Evolutionary conservation across 768 basidiomycete species (phyloP).

Genomic region (Rhodosporidiobolus sp.): DNA sequence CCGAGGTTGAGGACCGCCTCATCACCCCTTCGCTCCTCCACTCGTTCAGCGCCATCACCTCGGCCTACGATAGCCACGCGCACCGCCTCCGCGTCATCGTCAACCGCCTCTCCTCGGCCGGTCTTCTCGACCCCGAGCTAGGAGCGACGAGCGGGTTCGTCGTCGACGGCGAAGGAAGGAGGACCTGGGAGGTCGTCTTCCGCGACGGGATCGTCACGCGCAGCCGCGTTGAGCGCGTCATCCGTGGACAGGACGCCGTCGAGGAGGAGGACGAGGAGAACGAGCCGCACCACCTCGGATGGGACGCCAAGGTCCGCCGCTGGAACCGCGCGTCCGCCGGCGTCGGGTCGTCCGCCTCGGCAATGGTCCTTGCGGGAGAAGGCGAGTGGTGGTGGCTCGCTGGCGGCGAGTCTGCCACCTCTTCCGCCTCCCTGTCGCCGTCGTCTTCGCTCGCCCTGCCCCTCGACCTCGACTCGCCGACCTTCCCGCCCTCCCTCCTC

Average conservation of each 20-base stretch:
- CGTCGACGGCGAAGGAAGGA: neutral
- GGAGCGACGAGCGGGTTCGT: neutral
- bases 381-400: slow-evolving; percentile 26
- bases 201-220: slow-evolving; percentile 11
- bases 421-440: neutral
- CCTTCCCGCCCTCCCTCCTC: neutral
- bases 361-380: neutral
- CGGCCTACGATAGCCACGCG: slow-evolving; percentile 23
- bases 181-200: slow-evolving; percentile 15
- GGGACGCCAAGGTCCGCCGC: slow-evolving; percentile 11
- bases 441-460: neutral
- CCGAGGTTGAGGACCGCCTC: slow-evolving; percentile 12
- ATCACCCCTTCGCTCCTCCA: slow-evolving; percentile 13
- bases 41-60: slow-evolving; percentile 5
- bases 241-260: neutral
- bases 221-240: neutral
- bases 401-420: neutral
- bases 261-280: neutral
- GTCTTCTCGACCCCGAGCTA: slow-evolving; percentile 16
- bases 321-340: neutral
- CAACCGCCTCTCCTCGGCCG: slow-evolving; percentile 27
- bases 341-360: neutral
- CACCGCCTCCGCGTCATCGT: slow-evolving; percentile 21
- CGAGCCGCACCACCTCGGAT: neutral
- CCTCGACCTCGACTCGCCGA: neutral